Base-by-base conservation (phyloP, 116 monocot genomes). In the Thalassia testudinum region DNA sequence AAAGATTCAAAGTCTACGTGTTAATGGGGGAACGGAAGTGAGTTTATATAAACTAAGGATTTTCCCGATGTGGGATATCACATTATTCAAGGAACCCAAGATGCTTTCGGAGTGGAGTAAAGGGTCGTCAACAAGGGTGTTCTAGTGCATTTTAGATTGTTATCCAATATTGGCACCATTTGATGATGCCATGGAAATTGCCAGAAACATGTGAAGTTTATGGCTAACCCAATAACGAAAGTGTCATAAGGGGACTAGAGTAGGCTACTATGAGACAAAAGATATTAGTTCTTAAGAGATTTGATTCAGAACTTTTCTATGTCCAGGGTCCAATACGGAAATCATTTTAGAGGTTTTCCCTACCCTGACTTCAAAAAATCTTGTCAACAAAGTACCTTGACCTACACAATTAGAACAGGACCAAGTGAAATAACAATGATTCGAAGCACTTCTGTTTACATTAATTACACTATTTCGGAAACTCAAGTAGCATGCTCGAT, bases 311-410 rank as follows among this genome's bases (percentile, higher is more conserved):
- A 15, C 6, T 24, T 24, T 52, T 52, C 23, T 52, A 25, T 52
- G 6, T 52, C 52, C 20, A 52, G 16, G 52, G 52, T 52, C 16
- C 52, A 52, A 52, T 24, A 27, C 22, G 2, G 23, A 52, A 52
- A 52, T 52, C 26, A 25, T 52, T 52, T 52, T 25, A 52, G 27
- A 27, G 52, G 52, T 52, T 24, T 52, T 52, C 12, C 20, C 52
- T 52, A 10, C 6, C 22, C n/a, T 50, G 6, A 17, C n/a, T n/a
- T n/a, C n/a, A n/a, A n/a, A n/a, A n/a, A n/a, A n/a, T 23, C 49
- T 6, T 23, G 22, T 50, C 49, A 50, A 50, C 49, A 50, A 50
- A 50, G n/a, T 23, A 50, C 6, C n/a, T 50, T 10, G n/a, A 50
- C 6, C 6, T 23, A 50, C 20, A 5, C n/a, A 10, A 50, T 50